Conservation (phyloP, 2,329 filamentous ascomycete species). For the Pseudopithomyces maydicus region DNA sequence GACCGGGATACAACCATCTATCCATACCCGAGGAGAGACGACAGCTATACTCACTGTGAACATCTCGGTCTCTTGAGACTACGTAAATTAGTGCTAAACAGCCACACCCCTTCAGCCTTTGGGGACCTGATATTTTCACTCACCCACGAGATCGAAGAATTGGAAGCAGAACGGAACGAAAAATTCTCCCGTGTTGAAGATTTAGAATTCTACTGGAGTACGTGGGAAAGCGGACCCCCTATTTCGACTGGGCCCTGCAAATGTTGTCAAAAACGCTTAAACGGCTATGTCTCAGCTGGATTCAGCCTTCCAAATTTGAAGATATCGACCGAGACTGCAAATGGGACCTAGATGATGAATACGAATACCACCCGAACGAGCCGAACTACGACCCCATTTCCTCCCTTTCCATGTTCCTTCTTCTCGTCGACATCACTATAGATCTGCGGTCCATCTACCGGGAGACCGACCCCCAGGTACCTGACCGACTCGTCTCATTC, state of each 20-base stretch:
- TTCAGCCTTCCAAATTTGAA: not conserved
- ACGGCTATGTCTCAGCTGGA: not conserved
- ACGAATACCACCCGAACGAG: not conserved
- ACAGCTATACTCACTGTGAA: not conserved
- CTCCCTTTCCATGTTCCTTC: not conserved
- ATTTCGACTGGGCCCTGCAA: not conserved
- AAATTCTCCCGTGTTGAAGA: not conserved
- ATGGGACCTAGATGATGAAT: not conserved
- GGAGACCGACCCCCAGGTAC: not conserved
- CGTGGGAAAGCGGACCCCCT: not conserved
- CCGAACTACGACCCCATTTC: slow-evolving; percentile 1
- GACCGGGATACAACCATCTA: not conserved
- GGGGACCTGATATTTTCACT: not conserved
- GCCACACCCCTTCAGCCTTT: not conserved
- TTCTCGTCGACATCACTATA: not conserved
- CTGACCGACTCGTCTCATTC: not conserved
- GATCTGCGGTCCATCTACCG: not conserved
- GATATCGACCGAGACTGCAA: not conserved
- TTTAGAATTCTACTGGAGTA: not conserved
- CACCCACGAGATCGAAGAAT: not conserved
- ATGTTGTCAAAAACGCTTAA: not conserved
- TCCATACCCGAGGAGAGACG: not conserved
- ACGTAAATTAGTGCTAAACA: not conserved
- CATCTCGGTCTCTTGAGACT: not conserved
- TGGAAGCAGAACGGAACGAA: not conserved